Percentiles rank a stretch among this genome's conserved stretches.
phyloP scores from a whole-genome alignment of 768 basidiomycete species.

The Mrakia hoshinonis region DNA sequence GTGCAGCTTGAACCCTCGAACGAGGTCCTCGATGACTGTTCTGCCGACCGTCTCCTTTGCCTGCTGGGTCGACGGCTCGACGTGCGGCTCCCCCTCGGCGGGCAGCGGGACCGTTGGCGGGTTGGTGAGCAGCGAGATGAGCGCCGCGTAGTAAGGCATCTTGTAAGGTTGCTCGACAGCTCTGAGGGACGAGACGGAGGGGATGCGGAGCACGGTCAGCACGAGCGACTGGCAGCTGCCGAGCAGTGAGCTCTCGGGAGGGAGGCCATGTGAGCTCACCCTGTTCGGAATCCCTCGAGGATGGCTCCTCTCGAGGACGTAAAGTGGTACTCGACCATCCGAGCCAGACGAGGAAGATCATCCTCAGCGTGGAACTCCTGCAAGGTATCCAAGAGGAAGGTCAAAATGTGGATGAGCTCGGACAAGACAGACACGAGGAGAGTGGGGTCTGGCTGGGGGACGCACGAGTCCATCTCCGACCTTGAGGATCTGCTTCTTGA shows the following conservation, averaged over 20 bases:
- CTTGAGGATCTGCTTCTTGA: constrained; percentile 28
- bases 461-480: constrained; percentile 24
- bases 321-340: constrained; percentile 37
- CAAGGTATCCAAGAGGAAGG: not conserved
- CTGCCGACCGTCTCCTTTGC: constrained; percentile 41
- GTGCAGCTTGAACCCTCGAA: constrained; percentile 80
- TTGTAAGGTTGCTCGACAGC: constrained; percentile 85
- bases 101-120: constrained; percentile 15
- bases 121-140: constrained; percentile 55
- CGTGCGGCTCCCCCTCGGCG: not conserved
- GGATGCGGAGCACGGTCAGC: not conserved
- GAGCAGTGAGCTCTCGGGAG: constrained; percentile 6
- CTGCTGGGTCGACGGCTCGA: not conserved
- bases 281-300: constrained; percentile 41
- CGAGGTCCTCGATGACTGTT: constrained; percentile 75
- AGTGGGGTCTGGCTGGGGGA: not conserved
- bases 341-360: constrained; percentile 39
- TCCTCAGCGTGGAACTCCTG: constrained; percentile 41
- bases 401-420: not conserved
- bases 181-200: constrained; percentile 28
- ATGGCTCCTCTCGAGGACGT: constrained; percentile 37
- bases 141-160: constrained; percentile 75
- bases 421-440: not conserved
- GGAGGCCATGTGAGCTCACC: constrained; percentile 32
- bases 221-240: not conserved